Base-by-base conservation (phyloP, 345 rosid genomes). In the Turnera subulata region DNA sequence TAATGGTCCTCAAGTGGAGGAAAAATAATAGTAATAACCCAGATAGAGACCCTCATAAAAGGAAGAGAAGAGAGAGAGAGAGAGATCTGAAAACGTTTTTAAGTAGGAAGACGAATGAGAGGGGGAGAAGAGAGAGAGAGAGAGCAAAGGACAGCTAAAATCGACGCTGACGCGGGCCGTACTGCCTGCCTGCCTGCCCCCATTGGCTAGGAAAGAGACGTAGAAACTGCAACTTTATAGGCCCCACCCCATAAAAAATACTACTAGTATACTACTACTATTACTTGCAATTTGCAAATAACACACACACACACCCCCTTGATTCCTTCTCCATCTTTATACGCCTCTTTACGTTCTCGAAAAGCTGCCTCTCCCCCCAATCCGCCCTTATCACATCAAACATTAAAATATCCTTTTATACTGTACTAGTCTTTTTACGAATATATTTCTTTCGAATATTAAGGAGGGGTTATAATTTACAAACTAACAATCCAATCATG, bases 341-440 rank as follows among this genome's bases (percentile, higher is more conserved):
- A 70, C 82, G 83, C 59, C 90, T 82, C 85, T 77, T 50, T 40
- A 71, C 67, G 20, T 56, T 40, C 74, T 51, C 80, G 73, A 77
- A 89, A 76, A 74, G 91, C 84, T 84, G 80, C 76, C 77, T 71
- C 75, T 11, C 20, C 18, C n/a, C 65, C 37, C 13, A 35, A 0
- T 39, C 14, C 4, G 11, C 11, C 11, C 10, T 5, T 4, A 25
- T 8, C 2, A 7, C 32, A 15, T 16, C 12, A 50, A 15, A 40
- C 16, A 42, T 17, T 18, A 3, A 32, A 0, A n/a, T 39, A 21
- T 6, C 1, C 8, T 8, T 29, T 29, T 29, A 29, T 29, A 4
- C 8, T 29, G 5, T 29, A 29, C 35, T 29, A 3, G 4, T 29
- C 4, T 29, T 29, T 29, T 29, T 29, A n/a, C n/a, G n/a, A n/a